Base-by-base conservation (phyloP, 2,329 filamentous ascomycete species). In the Trichophyton benhamiae region DNA sequence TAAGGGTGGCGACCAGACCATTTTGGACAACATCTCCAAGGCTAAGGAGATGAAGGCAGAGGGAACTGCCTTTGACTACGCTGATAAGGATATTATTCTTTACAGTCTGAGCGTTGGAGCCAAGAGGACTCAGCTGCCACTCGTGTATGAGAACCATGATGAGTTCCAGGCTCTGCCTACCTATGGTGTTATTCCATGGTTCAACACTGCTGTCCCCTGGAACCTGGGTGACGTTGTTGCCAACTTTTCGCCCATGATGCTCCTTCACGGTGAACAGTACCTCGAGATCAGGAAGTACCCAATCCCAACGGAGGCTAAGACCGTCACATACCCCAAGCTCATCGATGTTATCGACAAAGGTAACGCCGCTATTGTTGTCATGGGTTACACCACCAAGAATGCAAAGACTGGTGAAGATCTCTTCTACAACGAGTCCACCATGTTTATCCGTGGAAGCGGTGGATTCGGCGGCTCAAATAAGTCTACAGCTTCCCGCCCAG, bases 221-320 rank as follows among this genome's bases (percentile, higher is more conserved):
- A 85, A 81, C 74, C 82, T 94, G 69, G 83, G 85, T 71, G 84
- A 91, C 62, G 83, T 99, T 64, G 87, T 97, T 30, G 91, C 91
- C 74, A 95, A 97, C 81, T 99, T 96, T 81, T 90, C 85, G 42
- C 92, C 91, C 64, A 96, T 96, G 90, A 96, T 96, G 91, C 85
- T 99, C 58, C 87, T 99, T 25, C 94, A 99, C 78, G 94, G 94
- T 72, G 94, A 99, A 81, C 94, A 99, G 76, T 99, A 91, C 78
- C 89, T 99, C 66, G 94, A 99, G 77, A 83, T 99, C 71, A 85
- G 87, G 72, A 90, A 92, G 75, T 95, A 86, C 79, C 94, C 94
- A 46, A 88, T 97, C 69, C 92, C 92, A 41, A 96, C 91, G 36
- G 82, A 86, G 61, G 91, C 83, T 58, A 86, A 84, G 62, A 86